Evolutionary conservation across 768 basidiomycete genomes (phyloP), one percentile per base, ranked within the genome.

Genomic region (Tricholoma terreum): DNA sequence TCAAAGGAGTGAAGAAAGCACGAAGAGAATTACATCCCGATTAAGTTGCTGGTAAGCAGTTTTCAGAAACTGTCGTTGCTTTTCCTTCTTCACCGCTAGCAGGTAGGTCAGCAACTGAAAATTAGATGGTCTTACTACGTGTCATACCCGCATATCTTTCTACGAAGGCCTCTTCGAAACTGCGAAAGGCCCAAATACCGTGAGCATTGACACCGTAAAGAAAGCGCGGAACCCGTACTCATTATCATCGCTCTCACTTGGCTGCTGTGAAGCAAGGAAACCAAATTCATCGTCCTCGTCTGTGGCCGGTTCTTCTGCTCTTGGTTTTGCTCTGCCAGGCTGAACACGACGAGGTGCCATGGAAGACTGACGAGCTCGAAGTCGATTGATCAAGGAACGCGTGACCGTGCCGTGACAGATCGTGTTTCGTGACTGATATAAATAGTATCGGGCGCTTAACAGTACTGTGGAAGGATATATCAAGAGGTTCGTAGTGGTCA

Each of bases 221-320:
- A 4, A 40, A 1, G 15, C n/a, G 46, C 8, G 30, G 30, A 6
- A 12, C 19, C 49, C 58, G 49, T 21, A 65, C 64, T 38, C 61
- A 15, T 63, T 58, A 34, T 63, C 64, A n/a, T 65, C 64, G 31
- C 64, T 63, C 24, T 60, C 62, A 38, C 50, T 63, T 12, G 64
- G 63, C 31, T 60, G 52, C 14, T 63, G 62, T 11, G 64, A 65
- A 14, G 53, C 58, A 22, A 61, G 57, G 15, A 63, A 63, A 7
- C 54, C 50, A 4, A 58, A 24, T 11, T 57, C 60, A 15, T 56
- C 60, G 15, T 55, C 56, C 14, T 30, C 9, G 6, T 63, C 62
- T 3, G 55, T 52, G 48, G 33, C 54, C 17, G 54, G 11, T 15
- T 58, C 45, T 14, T 12, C 56, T n/a, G 51, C 46, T 4, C 5